Evolutionary conservation across 1,284 basidiomycete species (phyloP), one percentile per base, ranked within the genome.

Genomic region (Trametes sp.): DNA sequence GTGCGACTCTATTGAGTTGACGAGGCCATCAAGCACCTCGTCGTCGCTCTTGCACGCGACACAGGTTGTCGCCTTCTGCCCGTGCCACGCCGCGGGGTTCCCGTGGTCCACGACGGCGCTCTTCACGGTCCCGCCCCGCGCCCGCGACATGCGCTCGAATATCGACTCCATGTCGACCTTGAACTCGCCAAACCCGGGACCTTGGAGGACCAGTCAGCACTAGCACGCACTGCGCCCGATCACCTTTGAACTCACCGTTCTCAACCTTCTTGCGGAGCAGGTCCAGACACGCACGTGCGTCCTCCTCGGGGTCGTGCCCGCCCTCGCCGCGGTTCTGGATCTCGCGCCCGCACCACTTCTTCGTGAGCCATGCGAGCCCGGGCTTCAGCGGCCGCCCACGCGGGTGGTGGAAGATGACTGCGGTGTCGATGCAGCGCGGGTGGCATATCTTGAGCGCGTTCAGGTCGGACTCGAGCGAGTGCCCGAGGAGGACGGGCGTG

Each of bases 291-390:
- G 95, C 92, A 13, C 88, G 81, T 0, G 96, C 95, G 69, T 98
- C 96, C 74, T 98, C 95, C 70, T 94, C 91, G 1, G 94, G 93
- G 70, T 97, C 92, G 74, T 98, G 95, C 0, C 96, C 96, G 0
- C 88, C 87, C 35, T 88, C 87, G 0, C 88, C 88, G 0, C 83
- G 79, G 0, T 83, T 85, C 76, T 98, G 96, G 53, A 98, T 98
- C 67, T 94, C 92, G 52, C 89, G 84, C 7, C 85, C 86, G 57
- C 94, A 89, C 93, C 94, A 97, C 73, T 93, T 95, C 72, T 92
- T 91, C 46, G 93, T 92, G 48, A 98, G 84, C 93, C 94, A 98
- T 44, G 95, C 95, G 4, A 98, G 83, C 0, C 92, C 93, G 0
- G 95, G 93, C 78, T 98, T 98, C 68, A 94, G 86, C 0, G 95